Percentiles rank a stretch among this genome's conserved stretches.
Evolutionary conservation across 2,329 filamentous ascomycete species (phyloP).

Genomic region (Ascosphaera pollenicola): DNA sequence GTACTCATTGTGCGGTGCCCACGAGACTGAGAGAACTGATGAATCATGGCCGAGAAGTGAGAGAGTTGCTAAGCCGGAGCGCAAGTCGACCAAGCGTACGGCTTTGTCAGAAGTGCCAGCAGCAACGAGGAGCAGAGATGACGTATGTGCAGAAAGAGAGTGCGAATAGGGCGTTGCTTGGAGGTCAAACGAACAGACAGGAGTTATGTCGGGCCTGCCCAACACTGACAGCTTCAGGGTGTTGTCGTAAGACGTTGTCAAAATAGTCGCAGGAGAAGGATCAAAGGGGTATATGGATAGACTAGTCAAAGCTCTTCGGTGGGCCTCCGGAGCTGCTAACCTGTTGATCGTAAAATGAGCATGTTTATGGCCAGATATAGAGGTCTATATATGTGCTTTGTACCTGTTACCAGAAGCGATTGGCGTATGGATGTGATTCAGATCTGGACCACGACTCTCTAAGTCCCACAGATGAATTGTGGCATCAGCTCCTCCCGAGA

Average conservation of each 20-base stretch:
- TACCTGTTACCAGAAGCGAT: constrained; percentile 21
- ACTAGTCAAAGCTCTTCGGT: constrained; percentile 24
- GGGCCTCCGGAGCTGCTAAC: constrained; percentile 15
- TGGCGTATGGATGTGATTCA: constrained; percentile 32
- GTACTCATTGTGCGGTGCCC: constrained; percentile 65
- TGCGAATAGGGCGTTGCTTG: constrained; percentile 35
- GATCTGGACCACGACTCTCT: constrained; percentile 30
- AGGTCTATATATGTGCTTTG: constrained; percentile 20
- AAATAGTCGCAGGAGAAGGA: constrained; percentile 22
- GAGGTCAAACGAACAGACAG: constrained; percentile 24
- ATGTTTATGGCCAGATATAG: constrained; percentile 15
- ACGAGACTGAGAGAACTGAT: constrained; percentile 46
- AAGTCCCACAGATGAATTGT: constrained; percentile 77
- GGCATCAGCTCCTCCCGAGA: constrained; percentile 72
- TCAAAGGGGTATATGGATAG: constrained; percentile 27
- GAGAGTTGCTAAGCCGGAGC: constrained; percentile 55
- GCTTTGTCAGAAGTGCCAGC: constrained; percentile 72
- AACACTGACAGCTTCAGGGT: constrained; percentile 23
- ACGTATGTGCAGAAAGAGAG: constrained; percentile 45
- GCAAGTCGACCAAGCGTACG: constrained; percentile 67
- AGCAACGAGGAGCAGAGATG: constrained; percentile 53
- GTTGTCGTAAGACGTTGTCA: constrained; percentile 24
- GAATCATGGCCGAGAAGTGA: constrained; percentile 45
- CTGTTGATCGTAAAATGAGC: constrained; percentile 3
- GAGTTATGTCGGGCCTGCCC: constrained; percentile 16